Conservation (phyloP, 2,329 filamentous ascomycete genomes). For the Aaosphaeria pasadenensis region DNA sequence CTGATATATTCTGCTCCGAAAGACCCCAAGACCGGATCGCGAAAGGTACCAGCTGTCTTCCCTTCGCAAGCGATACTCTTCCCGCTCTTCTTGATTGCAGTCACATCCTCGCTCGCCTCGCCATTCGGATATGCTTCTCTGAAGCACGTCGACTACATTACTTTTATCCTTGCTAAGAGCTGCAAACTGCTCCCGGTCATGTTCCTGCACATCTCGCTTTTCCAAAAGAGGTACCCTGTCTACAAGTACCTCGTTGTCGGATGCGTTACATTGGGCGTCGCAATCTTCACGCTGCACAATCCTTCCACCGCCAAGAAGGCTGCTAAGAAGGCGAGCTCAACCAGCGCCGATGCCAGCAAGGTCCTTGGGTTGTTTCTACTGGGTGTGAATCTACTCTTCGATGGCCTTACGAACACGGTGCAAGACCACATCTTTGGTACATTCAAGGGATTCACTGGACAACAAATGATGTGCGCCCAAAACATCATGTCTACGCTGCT, state of each 20-base stretch:
- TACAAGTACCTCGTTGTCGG: constrained; percentile 96
- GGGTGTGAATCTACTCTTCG: constrained; percentile 86
- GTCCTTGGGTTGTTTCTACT: constrained; percentile 81
- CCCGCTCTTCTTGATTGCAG: constrained; percentile 78
- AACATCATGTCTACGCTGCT: constrained; percentile 82
- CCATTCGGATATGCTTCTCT: constrained; percentile 93
- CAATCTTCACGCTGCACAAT: constrained; percentile 88
- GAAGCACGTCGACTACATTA: constrained; percentile 95
- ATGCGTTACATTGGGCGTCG: constrained; percentile 87
- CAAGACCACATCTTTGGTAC: constrained; percentile 87
- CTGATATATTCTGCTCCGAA: constrained; percentile 63
- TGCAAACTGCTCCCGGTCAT: constrained; percentile 99
- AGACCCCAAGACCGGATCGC: constrained; percentile 28
- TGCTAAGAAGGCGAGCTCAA: constrained; percentile 36
- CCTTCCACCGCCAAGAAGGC: constrained; percentile 43
- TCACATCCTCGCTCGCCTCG: constrained; percentile 86
- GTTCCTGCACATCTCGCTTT: constrained; percentile 91
- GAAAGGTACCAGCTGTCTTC: constrained; percentile 60
- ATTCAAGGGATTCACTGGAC: constrained; percentile 79
- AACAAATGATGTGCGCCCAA: constrained; percentile 99
- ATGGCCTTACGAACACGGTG: constrained; percentile 92
- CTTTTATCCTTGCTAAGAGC: constrained; percentile 93
- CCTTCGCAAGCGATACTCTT: constrained; percentile 71
- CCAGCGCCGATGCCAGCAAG: constrained; percentile 61
- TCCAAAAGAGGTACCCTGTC: constrained; percentile 82